These are phyloP conservation scores for Talaromyces thailandensis DNA, from an alignment of 495 filamentous ascomycete genomes.

Conservation along the genomic window DNA sequence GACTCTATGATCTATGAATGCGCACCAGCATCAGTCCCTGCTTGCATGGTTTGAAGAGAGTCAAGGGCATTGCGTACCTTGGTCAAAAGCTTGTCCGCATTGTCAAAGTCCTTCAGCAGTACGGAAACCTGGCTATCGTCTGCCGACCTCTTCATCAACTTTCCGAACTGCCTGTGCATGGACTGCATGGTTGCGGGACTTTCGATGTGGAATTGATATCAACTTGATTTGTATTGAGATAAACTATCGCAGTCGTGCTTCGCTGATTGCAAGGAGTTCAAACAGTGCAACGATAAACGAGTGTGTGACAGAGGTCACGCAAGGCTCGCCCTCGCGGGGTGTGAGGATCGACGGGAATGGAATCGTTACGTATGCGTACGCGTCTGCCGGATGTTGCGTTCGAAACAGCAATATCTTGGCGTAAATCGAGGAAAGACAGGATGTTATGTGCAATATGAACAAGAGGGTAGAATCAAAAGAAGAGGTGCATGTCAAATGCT, in stretches of 20 bases:
- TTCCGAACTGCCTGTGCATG: slow-evolving; percentile 68
- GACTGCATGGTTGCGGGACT: slow-evolving; percentile 57
- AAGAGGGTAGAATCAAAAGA: background rate
- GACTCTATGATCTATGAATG: slow-evolving; percentile 66
- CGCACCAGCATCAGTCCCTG: slow-evolving; percentile 4
- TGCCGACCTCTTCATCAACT: slow-evolving; percentile 58
- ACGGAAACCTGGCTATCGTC: slow-evolving; percentile 72
- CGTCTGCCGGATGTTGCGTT: background rate
- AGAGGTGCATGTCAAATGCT: background rate
- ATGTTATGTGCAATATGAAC: background rate
- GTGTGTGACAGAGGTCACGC: background rate
- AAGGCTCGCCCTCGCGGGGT: background rate
- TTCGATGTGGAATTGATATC: background rate
- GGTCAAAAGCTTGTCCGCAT: slow-evolving; percentile 69
- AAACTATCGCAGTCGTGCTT: background rate
- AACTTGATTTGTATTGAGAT: background rate
- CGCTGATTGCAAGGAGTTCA: background rate
- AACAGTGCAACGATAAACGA: background rate
- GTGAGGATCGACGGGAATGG: background rate
- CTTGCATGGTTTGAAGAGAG: background rate
- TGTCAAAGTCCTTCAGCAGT: slow-evolving; percentile 73
- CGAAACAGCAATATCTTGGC: background rate
- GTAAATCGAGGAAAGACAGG: background rate
- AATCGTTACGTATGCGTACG: background rate
- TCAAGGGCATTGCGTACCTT: slow-evolving; percentile 38